Base-by-base conservation (phyloP, 805 yeast species). In the Metschnikowia shivogae region DNA sequence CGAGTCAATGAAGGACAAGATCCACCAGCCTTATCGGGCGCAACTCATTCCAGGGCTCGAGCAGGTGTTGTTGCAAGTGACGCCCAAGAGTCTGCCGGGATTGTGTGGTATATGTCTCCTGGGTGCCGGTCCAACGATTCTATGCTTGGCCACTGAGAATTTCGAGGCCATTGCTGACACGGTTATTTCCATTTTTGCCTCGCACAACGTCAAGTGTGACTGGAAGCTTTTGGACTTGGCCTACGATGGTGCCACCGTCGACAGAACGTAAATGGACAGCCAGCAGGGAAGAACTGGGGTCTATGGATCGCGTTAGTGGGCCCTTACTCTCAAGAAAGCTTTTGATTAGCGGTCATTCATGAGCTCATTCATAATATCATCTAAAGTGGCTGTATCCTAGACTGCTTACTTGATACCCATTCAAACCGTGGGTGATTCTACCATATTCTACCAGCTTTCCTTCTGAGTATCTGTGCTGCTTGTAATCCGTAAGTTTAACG, bases 111-210 rank as follows among this genome's bases (percentile, higher is more conserved):
- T 93, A 56, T 93, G 99, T 63, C 74, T 93, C 47, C 86, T 96
- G 24, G 99, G 99, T 43, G 99, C 99, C 6, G 99, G 99, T 7
- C 99, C 99, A 46, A 93, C 99, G 6, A 90, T 93, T 46, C 72
- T 93, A 52, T 95, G 96, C 34, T 76, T 93, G 51, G 98, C 99
- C 4, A 89, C 97, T 4, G 84, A 79, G 14, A 86, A 88, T 63
- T 93, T 82, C 56, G 97, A 89, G 6, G 74, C 70, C 10, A 89
- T 93, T 56, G 96, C 99, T 6, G 61, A 64, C 5, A 86, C 82
- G 43, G 89, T 93, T 51, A 75, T 89, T 40, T 67, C 68, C 44
- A 76, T 87, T 46, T 90, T 93, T 67, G 64, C 73, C 42, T 70
- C 80, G 51, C 83, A 86, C 54, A 66, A 70, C 5, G 86, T 93